A percentile compares a stretch with the other conserved stretches of the same genome.
Conservation (phyloP, 2,329 filamentous ascomycete genomes). For the Akanthomyces dipterigenus region DNA sequence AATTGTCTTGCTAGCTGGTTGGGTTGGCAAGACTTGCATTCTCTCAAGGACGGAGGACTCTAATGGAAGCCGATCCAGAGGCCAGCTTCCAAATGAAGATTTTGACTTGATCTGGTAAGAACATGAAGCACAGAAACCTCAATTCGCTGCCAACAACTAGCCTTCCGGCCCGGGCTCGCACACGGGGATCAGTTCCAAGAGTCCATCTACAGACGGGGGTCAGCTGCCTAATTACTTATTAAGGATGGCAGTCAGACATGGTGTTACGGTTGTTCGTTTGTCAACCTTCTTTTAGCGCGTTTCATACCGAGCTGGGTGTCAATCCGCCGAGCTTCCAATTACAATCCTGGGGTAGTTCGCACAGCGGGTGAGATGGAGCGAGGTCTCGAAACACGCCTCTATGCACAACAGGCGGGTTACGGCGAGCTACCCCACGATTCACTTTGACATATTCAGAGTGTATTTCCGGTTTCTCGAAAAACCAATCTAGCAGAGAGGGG, state of each 20-base stretch:
- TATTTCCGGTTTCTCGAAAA: too few species aligned
- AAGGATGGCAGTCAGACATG: neutral
- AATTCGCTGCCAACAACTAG: neutral
- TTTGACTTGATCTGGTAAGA: too few species aligned
- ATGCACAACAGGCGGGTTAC: neutral
- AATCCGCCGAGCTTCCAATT: neutral
- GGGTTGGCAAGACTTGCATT: neutral
- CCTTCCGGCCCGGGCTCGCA: neutral
- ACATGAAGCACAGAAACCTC: too few species aligned
- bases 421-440: neutral
- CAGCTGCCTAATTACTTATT: neutral
- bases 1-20: neutral
- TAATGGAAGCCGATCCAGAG: neutral
- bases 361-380: neutral
- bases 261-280: neutral
- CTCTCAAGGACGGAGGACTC: neutral
- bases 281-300: neutral
- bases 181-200: neutral
- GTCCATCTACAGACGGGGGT: neutral
- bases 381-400: neutral
- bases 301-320: neutral
- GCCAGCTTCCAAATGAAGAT: neutral
- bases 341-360: neutral
- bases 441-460: neutral
- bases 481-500: too few species aligned